phyloP scores from a whole-genome alignment of 2,329 filamentous ascomycete genomes.

The Chalara sp. region DNA sequence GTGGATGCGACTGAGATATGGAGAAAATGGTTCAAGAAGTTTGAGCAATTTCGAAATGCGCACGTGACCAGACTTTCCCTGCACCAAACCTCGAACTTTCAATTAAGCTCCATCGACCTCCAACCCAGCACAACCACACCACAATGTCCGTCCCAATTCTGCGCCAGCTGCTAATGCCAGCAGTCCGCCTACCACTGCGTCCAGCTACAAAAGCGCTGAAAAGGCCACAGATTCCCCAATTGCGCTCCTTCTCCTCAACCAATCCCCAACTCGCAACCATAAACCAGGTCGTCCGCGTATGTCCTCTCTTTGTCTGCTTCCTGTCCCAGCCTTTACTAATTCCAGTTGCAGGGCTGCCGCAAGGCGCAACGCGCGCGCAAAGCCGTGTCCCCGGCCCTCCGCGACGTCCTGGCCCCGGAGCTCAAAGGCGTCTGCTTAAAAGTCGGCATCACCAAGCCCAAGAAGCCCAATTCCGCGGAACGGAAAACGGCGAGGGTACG shows the following conservation, averaged over 20 bases:
- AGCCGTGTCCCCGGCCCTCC: slow-evolving; percentile 79
- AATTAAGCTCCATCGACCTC: not conserved
- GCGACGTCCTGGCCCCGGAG: slow-evolving; percentile 60
- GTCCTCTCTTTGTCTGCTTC: not conserved
- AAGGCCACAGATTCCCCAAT: not conserved
- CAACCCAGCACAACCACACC: not conserved
- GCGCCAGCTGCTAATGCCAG: slow-evolving; percentile 18
- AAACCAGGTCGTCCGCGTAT: slow-evolving; percentile 25
- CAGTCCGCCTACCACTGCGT: slow-evolving; percentile 12
- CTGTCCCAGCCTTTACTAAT: slow-evolving; percentile 2
- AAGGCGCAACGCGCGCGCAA: slow-evolving; percentile 75
- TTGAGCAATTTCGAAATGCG: too few relatives aligned
- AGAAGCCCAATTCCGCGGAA: slow-evolving; percentile 98
- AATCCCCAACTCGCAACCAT: slow-evolving; percentile 22
- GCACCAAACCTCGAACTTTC: not conserved
- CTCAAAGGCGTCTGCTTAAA: slow-evolving; percentile 96
- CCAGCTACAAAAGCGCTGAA: too few relatives aligned
- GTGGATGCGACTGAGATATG: too few relatives aligned
- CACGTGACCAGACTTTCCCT: not conserved
- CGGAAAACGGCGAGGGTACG: slow-evolving; percentile 90
- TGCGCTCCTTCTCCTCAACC: slow-evolving; percentile 23
- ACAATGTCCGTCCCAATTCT: slow-evolving; percentile 21
- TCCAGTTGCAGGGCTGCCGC: slow-evolving; percentile 54
- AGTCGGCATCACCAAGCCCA: slow-evolving; percentile 88
- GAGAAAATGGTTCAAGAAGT: too few relatives aligned